Conservation (phyloP, 1,284 basidiomycete genomes). For the Cutaneotrichosporon arboriforme region DNA sequence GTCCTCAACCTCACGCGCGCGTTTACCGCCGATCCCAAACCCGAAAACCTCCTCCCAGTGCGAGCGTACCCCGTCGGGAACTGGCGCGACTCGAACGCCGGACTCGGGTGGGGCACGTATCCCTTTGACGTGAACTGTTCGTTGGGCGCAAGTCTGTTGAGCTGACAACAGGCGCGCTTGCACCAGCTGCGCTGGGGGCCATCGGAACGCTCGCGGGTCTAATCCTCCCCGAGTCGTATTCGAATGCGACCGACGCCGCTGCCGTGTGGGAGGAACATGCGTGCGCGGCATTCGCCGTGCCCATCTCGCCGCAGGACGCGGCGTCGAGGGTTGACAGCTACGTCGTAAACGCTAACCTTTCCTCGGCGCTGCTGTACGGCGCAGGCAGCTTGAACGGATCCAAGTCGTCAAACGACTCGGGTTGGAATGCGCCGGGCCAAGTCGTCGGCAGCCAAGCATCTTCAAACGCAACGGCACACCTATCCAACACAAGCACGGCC, state of each 20-base stretch:
- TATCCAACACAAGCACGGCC: neutral
- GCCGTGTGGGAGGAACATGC: constrained; percentile 50
- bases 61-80: constrained; percentile 49
- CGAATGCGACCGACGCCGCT: constrained; percentile 40
- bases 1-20: constrained; percentile 40
- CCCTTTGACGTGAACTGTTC: constrained; percentile 53
- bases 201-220: constrained; percentile 47
- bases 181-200: constrained; percentile 53
- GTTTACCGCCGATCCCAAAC: constrained; percentile 43
- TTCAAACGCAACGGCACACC: neutral
- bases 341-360: constrained; percentile 47
- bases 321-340: constrained; percentile 48
- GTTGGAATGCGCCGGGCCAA: neutral
- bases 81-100: constrained; percentile 54
- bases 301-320: constrained; percentile 39
- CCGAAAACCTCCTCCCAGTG: constrained; percentile 43
- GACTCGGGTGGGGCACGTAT: constrained; percentile 52
- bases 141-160: neutral
- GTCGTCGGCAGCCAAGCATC: neutral
- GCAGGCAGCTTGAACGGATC: constrained; percentile 22
- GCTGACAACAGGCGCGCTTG: constrained; percentile 45
- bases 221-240: constrained; percentile 40
- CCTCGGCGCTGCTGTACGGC: constrained; percentile 34
- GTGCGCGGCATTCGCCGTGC: constrained; percentile 50
- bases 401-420: constrained; percentile 5